Evolutionary conservation across 129 eudicot genomes (phyloP).

Genomic region (Chrysanthemum lavandulifolium): DNA sequence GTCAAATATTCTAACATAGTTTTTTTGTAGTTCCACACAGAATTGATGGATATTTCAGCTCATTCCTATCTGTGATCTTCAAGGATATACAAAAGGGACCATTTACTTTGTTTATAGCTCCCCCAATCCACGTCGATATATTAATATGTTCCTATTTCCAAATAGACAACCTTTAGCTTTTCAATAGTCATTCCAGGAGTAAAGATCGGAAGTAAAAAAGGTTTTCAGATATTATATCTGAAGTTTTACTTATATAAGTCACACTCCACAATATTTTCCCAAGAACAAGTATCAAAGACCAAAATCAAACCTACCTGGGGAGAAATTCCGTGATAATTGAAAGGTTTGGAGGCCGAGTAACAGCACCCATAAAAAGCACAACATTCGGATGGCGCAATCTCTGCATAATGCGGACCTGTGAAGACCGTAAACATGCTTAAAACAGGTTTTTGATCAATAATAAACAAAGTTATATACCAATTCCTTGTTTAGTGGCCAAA

Average conservation of each 20-base stretch:
- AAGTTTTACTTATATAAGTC: neutral
- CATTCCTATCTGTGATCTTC: too few relatives aligned
- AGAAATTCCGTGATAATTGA: constrained; percentile 92
- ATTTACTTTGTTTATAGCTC: too few relatives aligned
- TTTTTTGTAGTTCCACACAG: neutral
- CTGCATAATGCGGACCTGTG: constrained; percentile 95
- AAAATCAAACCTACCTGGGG: constrained; percentile 60
- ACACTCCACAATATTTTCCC: neutral
- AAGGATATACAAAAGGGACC: too few relatives aligned
- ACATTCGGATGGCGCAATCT: constrained; percentile 97
- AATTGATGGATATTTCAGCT: neutral
- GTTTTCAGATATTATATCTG: too few relatives aligned
- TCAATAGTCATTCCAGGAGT: too few relatives aligned
- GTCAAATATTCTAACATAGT: neutral
- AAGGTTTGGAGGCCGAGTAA: constrained; percentile 96
- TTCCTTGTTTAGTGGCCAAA: constrained; percentile 24
- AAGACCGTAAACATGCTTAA: constrained; percentile 16
- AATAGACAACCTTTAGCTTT: neutral
- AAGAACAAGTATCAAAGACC: neutral
- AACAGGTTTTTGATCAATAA: constrained; percentile 13
- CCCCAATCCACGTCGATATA: neutral
- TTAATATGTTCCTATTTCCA: neutral
- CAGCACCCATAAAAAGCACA: constrained; percentile 99
- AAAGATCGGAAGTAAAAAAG: too few relatives aligned
- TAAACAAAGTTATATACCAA: constrained; percentile 2